These are phyloP conservation scores for Aspergillus ochraceus DNA, from an alignment of 2,329 filamentous ascomycete genomes.

Conservation along the genomic window DNA sequence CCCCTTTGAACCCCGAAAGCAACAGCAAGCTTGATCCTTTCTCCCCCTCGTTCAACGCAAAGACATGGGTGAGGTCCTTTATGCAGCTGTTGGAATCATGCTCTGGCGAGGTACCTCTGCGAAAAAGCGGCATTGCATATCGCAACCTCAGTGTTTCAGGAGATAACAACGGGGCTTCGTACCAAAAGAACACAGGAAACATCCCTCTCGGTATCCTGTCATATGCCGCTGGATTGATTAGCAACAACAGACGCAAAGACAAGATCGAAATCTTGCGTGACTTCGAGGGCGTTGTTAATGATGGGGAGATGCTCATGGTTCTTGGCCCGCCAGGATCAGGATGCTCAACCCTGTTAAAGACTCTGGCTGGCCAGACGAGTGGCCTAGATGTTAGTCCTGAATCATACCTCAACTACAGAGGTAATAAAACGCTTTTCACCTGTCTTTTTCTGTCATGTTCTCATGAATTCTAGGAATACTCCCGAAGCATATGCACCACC, in stretches of 20 bases:
- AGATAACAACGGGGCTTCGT: slow-evolving; percentile 36
- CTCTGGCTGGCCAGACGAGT: slow-evolving; percentile 74
- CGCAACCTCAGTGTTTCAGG: slow-evolving; percentile 42
- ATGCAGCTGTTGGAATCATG: background rate
- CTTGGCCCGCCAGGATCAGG: slow-evolving; percentile 42
- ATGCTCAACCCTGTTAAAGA: slow-evolving; percentile 79
- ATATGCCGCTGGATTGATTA: background rate
- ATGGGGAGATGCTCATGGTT: slow-evolving; percentile 52
- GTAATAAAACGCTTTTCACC: slow-evolving; percentile 39
- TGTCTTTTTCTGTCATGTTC: slow-evolving; percentile 31
- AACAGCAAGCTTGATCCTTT: background rate
- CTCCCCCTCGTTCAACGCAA: background rate
- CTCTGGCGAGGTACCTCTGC: background rate
- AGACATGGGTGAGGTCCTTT: background rate
- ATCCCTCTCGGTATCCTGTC: background rate
- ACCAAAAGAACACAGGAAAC: slow-evolving; percentile 22
- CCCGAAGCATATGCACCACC: slow-evolving; percentile 71
- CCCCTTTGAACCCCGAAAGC: background rate
- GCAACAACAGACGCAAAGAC: background rate
- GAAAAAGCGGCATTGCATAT: slow-evolving; percentile 27
- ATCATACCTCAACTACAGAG: slow-evolving; percentile 75
- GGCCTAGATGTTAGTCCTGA: slow-evolving; percentile 66
- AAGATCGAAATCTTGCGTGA: slow-evolving; percentile 45
- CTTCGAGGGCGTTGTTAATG: slow-evolving; percentile 58
- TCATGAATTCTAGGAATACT: background rate